Evolutionary conservation across 768 basidiomycete genomes (phyloP), one percentile per base, ranked within the genome.

Genomic region (Clitopilus hobsonii): DNA sequence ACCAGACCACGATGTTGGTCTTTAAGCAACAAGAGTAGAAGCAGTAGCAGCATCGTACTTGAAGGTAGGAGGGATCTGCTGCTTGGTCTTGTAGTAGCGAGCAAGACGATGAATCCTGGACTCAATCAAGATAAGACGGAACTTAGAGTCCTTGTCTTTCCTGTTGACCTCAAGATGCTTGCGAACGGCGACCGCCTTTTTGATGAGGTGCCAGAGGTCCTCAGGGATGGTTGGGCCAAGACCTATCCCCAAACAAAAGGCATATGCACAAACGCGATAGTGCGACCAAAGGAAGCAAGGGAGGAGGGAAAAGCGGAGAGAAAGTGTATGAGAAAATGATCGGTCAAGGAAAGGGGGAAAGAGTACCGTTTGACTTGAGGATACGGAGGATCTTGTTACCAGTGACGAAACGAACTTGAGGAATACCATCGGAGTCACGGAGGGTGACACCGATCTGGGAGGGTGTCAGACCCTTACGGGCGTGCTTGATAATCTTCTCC

Each of bases 351-450:
- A 25, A 8, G 49, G 52, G 24, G 10, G 48, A 57, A 53, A 26
- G 74, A 85, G 74, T 72, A 93, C 96, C 92, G 63, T 92, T 83
- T 60, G 88, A 83, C 81, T 97, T 98, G 74, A 98, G 80, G 77
- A 98, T 93, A 80, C 96, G 87, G 67, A 98, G 86, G 69, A 98
- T 97, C 84, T 98, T 98, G 89, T 97, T 98, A 65, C 96, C 95
- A 59, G 96, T 98, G 70, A 99, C 88, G 75, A 91, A 92, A 68
- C 93, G 93, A 73, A 98, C 95, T 78, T 97, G 95, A 71, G 96
- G 94, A 67, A 98, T 88, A 65, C 96, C 96, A 71, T 98, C 92
- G 68, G 91, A 93, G 80, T 98, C 96, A 72, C 96, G 89, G 68
- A 99, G 91, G 71, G 89, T 85, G 64, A 98, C 94, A 83, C 96